A percentile compares a stretch with the other conserved stretches of the same genome.
Evolutionary conservation across 192 early-diverging fungal species (phyloP).

Genomic region (Gamsiella multidivaricata): DNA sequence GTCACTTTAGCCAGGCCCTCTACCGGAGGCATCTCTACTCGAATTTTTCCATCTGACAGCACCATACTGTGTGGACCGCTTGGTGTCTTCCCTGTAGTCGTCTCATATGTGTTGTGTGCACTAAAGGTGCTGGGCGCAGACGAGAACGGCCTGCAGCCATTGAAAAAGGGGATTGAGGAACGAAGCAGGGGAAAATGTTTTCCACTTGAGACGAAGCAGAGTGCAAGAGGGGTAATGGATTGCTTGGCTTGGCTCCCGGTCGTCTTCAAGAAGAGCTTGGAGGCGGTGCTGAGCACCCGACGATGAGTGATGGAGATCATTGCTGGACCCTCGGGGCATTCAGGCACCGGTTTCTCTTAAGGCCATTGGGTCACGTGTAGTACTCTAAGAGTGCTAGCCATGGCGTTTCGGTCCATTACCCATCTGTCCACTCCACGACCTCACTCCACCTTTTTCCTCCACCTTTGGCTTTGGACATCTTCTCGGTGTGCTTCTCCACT

Average conservation of each 20-base stretch:
- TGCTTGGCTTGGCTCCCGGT: neutral
- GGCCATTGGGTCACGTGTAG: too few relatives aligned
- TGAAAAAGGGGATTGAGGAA: neutral
- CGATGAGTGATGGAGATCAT: conserved; percentile 17
- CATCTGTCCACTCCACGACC: too few relatives aligned
- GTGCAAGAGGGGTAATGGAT: neutral
- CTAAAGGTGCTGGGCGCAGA: neutral
- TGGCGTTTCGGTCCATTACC: too few relatives aligned
- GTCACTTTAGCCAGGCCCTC: conserved; percentile 8
- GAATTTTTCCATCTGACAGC: conserved; percentile 5
- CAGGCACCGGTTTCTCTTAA: neutral
- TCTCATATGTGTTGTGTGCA: neutral
- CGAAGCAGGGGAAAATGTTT: neutral
- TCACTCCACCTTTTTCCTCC: too few relatives aligned
- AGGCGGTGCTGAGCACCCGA: conserved; percentile 11
- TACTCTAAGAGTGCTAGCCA: too few relatives aligned
- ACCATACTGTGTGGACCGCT: conserved; percentile 18
- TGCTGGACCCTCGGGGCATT: neutral
- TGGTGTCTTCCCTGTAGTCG: neutral
- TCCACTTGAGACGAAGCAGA: neutral
- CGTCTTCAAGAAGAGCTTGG: conserved; percentile 1
- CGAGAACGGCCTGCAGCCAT: neutral
- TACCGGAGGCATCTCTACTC: conserved; percentile 5
- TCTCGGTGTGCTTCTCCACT: too few relatives aligned
- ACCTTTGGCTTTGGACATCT: too few relatives aligned